Evolutionary conservation across 768 basidiomycete genomes (phyloP), one percentile per base, ranked within the genome.

Genomic region (Kwoniella sp.): DNA sequence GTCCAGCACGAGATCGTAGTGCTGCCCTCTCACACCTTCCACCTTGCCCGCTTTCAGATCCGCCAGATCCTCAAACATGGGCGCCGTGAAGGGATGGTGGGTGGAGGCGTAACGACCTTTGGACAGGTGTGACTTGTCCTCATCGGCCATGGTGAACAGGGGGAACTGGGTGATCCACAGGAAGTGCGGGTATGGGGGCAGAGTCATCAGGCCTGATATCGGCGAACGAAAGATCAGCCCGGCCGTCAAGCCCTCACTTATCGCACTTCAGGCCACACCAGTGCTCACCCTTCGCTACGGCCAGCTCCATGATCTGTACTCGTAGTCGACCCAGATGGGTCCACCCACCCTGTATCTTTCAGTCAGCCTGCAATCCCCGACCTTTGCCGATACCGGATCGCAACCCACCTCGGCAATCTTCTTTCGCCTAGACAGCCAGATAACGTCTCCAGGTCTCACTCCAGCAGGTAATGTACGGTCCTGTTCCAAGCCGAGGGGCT

Each of bases 101-200:
- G 88, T 84, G 58, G 87, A 87, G 59, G 87, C 86, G 88, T 89
- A 93, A 65, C 90, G 80, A 26, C 91, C 91, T 50, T 83, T 80
- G 3, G 89, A 87, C 26, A 90, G 75, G 68, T 85, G 82, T 31
- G 87, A 84, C 76, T 95, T 95, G 77, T 95, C 91, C 49, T 80
- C 79, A 71, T 95, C 91, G 31, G 85, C 83, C 26, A 79, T 83
- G 14, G 91, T 84, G 77, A 93, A 95, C 20, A 96, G 79, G 12
- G 92, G 92, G 71, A 95, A 95, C 72, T 93, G 90, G 4, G 89
- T 93, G 46, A 96, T 82, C 92, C 92, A 96, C 17, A 92, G 79
- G 75, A 96, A 92, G 72, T 88, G 85, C 41, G 88, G 88, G 22
- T 75, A 74, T 25, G 78, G 47, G 3, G 83, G 75, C 10, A 84